A percentile compares a stretch with the other conserved stretches of the same genome.
Evolutionary conservation across 495 filamentous ascomycete genomes (phyloP).

Genomic region (Penicillium tannophilum): DNA sequence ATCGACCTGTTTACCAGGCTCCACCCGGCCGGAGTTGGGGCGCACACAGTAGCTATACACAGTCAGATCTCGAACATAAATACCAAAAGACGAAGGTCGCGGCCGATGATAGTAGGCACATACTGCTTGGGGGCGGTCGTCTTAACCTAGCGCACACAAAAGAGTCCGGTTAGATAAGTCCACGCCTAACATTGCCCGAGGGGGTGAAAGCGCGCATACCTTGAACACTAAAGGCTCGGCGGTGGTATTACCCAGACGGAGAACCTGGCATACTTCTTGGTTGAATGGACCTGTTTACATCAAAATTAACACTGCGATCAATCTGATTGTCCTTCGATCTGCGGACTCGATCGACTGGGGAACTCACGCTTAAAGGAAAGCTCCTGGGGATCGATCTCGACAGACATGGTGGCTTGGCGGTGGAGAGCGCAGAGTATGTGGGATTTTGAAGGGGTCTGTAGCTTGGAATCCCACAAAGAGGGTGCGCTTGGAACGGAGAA

Average conservation of each 20-base stretch:
- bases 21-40: conserved; percentile 94
- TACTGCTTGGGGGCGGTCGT: conserved; percentile 99
- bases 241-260: conserved; percentile 79
- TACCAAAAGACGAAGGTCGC: background rate
- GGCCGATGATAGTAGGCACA: conserved; percentile 31
- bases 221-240: conserved; percentile 89
- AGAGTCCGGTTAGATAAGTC: conserved; percentile 21
- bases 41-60: conserved; percentile 89
- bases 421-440: conserved; percentile 1
- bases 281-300: conserved; percentile 78
- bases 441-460: conserved; percentile 1
- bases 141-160: conserved; percentile 71
- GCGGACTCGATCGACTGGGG: conserved; percentile 10
- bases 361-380: conserved; percentile 87
- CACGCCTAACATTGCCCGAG: conserved; percentile 16
- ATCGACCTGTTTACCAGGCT: conserved; percentile 82
- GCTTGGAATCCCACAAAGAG: conserved; percentile 13
- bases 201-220: conserved; percentile 51
- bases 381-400: conserved; percentile 89
- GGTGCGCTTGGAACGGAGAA: conserved; percentile 6
- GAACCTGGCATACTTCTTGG: conserved; percentile 81
- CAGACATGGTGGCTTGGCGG: conserved; percentile 68
- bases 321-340: conserved; percentile 14
- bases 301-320: conserved; percentile 12
- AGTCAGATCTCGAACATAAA: background rate